Base-by-base conservation (phyloP, 1,139 yeast genomes). In the Saccharomycopsis phalli region DNA sequence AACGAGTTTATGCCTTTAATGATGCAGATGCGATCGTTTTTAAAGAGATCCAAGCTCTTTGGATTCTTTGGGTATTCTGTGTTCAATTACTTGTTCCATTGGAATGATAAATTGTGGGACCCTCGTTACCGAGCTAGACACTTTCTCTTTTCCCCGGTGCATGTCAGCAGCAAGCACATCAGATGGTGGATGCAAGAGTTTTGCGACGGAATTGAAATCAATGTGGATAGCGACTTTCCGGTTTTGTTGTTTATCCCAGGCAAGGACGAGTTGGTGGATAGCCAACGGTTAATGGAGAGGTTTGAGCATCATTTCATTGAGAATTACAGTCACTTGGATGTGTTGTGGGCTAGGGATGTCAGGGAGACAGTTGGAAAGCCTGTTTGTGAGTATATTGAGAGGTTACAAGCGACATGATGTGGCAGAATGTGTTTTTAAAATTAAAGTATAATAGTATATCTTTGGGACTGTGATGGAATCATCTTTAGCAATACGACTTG, bases 31-130 rank as follows among this genome's bases (percentile, higher is more conserved):
- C 62, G 87, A 40, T 58, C 61, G 11, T 36, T 59, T 3, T 53
- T 76, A 4, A 66, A 72, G 11, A 63, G 70, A 23, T 70, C 68
- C 7, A 53, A 61, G 4, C 23, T 81, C 3, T 84, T 74, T 59
- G 76, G 88, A 1, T 65, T 63, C 36, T 54, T 76, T 38, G 78
- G 93, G 18, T 87, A 84, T 53, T 62, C 76, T 39, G 80, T 88
- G 78, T 87, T 87, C 62, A 80, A 79, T 53, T 88, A 73, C 54
- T 61, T 91, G 46, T 84, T 91, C 56, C 83, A 81, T 34, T 91
- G 97, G 97, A 74, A 70, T 51, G 93, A 84, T 49, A 59, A 59
- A 5, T 66, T 81, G 36, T 91, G 96, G 95, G 80, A 86, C 54
- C 63, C 62, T 19, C 64, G 69, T 23, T 63, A 83, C 25, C 67